These are phyloP conservation scores for Aleurites moluccanus DNA, from an alignment of 441 rosid species.

Conservation along the genomic window DNA sequence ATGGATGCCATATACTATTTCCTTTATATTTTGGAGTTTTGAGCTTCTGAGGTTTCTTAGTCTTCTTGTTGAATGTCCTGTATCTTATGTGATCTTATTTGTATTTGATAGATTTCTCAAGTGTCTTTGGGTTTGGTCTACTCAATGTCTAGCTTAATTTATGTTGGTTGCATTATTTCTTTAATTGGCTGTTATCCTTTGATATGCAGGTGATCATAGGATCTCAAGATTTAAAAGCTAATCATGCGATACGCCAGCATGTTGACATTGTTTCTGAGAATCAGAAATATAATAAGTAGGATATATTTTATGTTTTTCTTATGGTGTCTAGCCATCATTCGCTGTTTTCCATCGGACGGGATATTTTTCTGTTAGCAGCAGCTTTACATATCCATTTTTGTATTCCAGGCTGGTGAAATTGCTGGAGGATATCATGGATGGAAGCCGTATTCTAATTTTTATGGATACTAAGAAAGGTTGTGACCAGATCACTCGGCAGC, in stretches of 20 bases:
- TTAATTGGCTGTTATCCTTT: conserved; percentile 11
- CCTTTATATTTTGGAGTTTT: not conserved
- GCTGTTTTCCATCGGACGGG: not conserved
- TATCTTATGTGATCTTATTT: not conserved
- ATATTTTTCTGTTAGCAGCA: not conserved
- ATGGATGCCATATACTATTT: not conserved
- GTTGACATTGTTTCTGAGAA: conserved; percentile 90
- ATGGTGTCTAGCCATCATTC: not conserved
- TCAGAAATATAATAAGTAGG: conserved; percentile 92
- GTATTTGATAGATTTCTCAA: not conserved
- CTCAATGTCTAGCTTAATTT: not conserved
- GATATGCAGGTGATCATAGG: conserved; percentile 75
- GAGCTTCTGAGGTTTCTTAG: not conserved
- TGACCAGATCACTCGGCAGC: conserved; percentile 95
- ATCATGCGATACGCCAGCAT: conserved; percentile 84
- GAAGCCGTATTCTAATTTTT: conserved; percentile 87
- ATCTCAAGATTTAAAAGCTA: conserved; percentile 87
- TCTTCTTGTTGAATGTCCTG: not conserved
- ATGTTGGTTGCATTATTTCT: conserved; percentile 4
- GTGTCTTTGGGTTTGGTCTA: not conserved
- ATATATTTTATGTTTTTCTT: not conserved
- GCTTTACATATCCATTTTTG: conserved; percentile 9
- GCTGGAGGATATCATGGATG: conserved; percentile 99
- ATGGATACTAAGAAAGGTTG: conserved; percentile 97
- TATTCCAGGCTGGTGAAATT: conserved; percentile 75